These are phyloP conservation scores for Linanthus parryae DNA, from an alignment of 148 eudicot species.

Conservation along the genomic window DNA sequence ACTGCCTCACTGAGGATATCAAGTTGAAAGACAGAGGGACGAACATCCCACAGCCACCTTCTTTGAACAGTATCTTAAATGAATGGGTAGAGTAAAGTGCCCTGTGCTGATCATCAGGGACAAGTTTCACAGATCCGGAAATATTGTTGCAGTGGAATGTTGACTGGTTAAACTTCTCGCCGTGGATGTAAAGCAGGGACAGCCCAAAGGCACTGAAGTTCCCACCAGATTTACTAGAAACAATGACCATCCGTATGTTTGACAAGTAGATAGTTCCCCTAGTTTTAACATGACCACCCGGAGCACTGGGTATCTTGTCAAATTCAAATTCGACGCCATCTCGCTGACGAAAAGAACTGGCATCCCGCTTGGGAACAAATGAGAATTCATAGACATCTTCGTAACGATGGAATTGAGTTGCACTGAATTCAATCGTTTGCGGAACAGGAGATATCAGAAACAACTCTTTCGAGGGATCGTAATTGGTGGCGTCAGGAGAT, in stretches of 20 bases:
- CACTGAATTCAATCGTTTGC: no score
- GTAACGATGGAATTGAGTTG: no score
- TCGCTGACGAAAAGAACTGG: no score
- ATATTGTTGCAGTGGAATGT: conserved; percentile 88
- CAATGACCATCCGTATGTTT: conserved; percentile 89
- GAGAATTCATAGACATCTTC: no score
- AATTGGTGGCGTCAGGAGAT: no score
- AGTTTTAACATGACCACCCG: conserved; percentile 59
- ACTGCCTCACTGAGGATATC: conserved; percentile 62
- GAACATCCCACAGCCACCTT: conserved; percentile 96
- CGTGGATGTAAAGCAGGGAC: conserved; percentile 73
- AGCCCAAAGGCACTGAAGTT: conserved; percentile 70
- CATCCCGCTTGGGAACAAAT: no score
- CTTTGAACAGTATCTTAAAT: conserved; percentile 93
- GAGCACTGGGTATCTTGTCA: no score
- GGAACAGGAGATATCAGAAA: no score
- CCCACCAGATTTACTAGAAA: conserved; percentile 63
- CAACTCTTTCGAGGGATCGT: no score
- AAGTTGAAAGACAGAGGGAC: conserved; percentile 83
- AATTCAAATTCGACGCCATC: no score
- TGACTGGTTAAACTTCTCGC: conserved; percentile 89
- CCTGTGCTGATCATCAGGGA: conserved; percentile 71
- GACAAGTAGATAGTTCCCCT: conserved; percentile 89
- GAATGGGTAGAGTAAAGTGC: conserved; percentile 85
- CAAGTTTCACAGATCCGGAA: conserved; percentile 84